A percentile compares a stretch with the other conserved stretches of the same genome.
Evolutionary conservation across 345 rosid species (phyloP).

Genomic region (Draba incana): DNA sequence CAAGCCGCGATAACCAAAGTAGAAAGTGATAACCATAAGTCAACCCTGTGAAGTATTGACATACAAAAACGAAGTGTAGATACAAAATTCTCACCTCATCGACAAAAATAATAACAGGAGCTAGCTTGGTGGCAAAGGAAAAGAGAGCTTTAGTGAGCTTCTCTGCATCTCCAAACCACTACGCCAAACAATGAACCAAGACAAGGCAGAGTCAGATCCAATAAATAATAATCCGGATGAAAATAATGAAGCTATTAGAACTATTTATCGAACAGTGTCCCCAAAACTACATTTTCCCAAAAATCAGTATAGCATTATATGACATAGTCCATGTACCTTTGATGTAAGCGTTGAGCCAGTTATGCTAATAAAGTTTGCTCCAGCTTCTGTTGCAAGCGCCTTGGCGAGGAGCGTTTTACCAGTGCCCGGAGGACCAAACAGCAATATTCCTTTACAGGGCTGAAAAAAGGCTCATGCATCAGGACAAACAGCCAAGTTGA

Average conservation of each 20-base stretch:
- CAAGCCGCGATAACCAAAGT: background rate
- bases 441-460: constrained; percentile 99
- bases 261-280: background rate
- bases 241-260: background rate
- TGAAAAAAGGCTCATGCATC: constrained; percentile 43
- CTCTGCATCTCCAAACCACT: constrained; percentile 99
- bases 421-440: constrained; percentile 99
- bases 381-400: constrained; percentile 97
- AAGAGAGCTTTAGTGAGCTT: constrained; percentile 96
- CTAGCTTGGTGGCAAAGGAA: constrained; percentile 90
- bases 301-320: background rate
- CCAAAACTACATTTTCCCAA: background rate
- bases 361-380: constrained; percentile 95
- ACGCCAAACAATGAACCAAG: constrained; percentile 30
- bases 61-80: background rate
- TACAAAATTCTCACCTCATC: constrained; percentile 70
- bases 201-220: constrained; percentile 26
- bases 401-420: constrained; percentile 98
- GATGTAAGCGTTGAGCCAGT: constrained; percentile 97
- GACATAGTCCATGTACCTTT: constrained; percentile 57
- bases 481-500: constrained; percentile 18
- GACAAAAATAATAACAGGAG: constrained; percentile 92
- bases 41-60: background rate
- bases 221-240: background rate
- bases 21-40: constrained; percentile 5